A percentile compares a stretch with the other conserved stretches of the same genome.
Conservation (phyloP, 352 stramenopile genomes). For the Achlya hypogyna region DNA sequence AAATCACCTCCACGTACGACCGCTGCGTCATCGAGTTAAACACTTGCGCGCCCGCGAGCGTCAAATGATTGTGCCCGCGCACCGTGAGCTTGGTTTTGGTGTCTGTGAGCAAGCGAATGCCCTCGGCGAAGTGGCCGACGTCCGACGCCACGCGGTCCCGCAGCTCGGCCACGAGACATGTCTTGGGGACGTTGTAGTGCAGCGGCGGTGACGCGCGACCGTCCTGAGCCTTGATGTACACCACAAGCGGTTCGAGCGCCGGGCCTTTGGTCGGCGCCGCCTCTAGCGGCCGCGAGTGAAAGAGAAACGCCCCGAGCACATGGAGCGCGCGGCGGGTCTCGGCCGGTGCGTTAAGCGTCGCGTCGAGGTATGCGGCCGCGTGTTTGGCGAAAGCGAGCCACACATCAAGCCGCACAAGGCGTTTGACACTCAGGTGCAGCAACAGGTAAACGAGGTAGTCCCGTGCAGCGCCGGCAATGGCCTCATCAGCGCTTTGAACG, state of each 20-base stretch:
- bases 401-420: conserved; percentile 50
- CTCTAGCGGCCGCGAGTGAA: conserved; percentile 28
- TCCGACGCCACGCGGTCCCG: conserved; percentile 56
- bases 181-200: conserved; percentile 45
- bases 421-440: conserved; percentile 54
- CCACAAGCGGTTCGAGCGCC: conserved; percentile 42
- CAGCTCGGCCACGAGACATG: conserved; percentile 49
- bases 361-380: not conserved
- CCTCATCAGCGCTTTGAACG: conserved; percentile 30
- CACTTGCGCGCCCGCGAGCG: conserved; percentile 53
- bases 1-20: conserved; percentile 28
- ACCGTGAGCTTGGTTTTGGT: conserved; percentile 62
- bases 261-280: not conserved
- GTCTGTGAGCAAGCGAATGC: conserved; percentile 56
- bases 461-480: conserved; percentile 39
- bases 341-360: not conserved
- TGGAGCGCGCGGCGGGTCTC: conserved; percentile 32
- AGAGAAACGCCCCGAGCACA: conserved; percentile 69
- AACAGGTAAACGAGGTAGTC: conserved; percentile 69
- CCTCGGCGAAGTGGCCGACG: conserved; percentile 48
- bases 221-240: conserved; percentile 62
- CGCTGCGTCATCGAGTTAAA: conserved; percentile 34
- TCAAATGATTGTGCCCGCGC: conserved; percentile 55
- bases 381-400: conserved; percentile 53
- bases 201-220: conserved; percentile 48